Conservation (phyloP, 148 eudicot genomes). For the Rhododendron molle region DNA sequence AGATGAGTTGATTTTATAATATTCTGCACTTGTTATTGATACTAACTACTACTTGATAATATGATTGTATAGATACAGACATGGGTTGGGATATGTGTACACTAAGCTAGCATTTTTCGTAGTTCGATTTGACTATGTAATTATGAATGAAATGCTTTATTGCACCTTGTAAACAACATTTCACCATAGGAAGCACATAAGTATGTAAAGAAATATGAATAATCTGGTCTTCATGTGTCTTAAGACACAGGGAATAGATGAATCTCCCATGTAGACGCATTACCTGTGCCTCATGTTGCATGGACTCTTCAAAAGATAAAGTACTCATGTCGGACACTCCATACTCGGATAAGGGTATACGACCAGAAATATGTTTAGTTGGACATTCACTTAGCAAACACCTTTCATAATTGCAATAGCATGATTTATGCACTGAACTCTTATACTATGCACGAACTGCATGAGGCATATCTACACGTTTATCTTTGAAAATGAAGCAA, state of each 20-base stretch:
- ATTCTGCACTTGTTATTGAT: neutral
- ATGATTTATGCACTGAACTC: neutral
- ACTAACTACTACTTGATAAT: neutral
- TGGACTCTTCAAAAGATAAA: neutral
- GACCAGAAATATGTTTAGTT: neutral
- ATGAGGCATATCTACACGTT: neutral
- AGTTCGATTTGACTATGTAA: neutral
- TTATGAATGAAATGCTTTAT: neutral
- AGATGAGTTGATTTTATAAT: neutral
- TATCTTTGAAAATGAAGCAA: neutral
- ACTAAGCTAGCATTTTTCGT: neutral
- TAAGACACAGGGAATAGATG: neutral
- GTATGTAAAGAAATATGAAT: neutral
- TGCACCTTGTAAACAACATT: neutral
- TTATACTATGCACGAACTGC: neutral
- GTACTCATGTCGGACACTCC: neutral
- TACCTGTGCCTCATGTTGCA: neutral
- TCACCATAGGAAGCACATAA: neutral
- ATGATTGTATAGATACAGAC: neutral
- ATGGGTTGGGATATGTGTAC: neutral
- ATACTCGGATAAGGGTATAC: neutral
- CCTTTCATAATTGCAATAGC: neutral
- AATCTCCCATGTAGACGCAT: neutral
- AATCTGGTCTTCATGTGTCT: neutral
- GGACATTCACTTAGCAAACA: neutral